These are phyloP conservation scores for Globisporangium lucens DNA, from an alignment of 352 stramenopile species.

Conservation along the genomic window DNA sequence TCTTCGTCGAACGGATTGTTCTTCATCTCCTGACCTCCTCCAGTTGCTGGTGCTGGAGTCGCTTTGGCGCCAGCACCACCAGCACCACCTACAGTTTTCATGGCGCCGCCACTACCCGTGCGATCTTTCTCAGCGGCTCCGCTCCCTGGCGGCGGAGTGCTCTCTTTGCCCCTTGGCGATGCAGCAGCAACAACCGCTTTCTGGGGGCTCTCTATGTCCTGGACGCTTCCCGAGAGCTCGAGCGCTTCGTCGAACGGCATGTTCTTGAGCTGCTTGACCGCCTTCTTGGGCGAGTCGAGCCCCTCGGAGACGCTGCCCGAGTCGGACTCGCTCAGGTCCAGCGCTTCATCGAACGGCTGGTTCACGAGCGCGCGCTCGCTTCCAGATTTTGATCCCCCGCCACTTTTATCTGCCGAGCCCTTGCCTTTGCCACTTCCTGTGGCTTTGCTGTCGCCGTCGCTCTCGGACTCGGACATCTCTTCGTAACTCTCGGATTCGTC, in stretches of 20 bases:
- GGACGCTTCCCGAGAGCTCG: slow-evolving; percentile 74
- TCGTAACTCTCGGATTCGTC: slow-evolving; percentile 59
- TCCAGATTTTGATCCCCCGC: slow-evolving; percentile 22
- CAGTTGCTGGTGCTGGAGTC: slow-evolving; percentile 13
- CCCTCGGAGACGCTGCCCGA: slow-evolving; percentile 40
- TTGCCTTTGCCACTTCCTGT: slow-evolving; percentile 18
- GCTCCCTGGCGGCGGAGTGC: not conserved
- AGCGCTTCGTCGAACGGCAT: slow-evolving; percentile 81
- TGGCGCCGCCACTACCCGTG: not conserved
- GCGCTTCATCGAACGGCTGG: slow-evolving; percentile 82
- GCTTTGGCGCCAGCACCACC: not conserved
- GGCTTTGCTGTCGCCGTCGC: slow-evolving; percentile 40
- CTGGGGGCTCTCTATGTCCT: slow-evolving; percentile 66
- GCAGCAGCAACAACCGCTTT: slow-evolving; percentile 20
- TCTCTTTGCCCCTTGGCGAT: not conserved
- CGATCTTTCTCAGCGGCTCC: slow-evolving; percentile 7
- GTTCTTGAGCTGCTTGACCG: slow-evolving; percentile 58
- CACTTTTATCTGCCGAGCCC: slow-evolving; percentile 3
- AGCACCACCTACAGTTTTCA: not conserved
- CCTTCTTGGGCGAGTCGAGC: slow-evolving; percentile 63
- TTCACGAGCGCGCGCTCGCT: slow-evolving; percentile 62
- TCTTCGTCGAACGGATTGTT: slow-evolving; percentile 87
- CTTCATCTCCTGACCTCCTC: slow-evolving; percentile 52
- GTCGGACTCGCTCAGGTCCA: slow-evolving; percentile 87
- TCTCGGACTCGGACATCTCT: slow-evolving; percentile 69